Base-by-base conservation (phyloP, 2,329 filamentous ascomycete species). In the Cytospora chrysosperma region DNA sequence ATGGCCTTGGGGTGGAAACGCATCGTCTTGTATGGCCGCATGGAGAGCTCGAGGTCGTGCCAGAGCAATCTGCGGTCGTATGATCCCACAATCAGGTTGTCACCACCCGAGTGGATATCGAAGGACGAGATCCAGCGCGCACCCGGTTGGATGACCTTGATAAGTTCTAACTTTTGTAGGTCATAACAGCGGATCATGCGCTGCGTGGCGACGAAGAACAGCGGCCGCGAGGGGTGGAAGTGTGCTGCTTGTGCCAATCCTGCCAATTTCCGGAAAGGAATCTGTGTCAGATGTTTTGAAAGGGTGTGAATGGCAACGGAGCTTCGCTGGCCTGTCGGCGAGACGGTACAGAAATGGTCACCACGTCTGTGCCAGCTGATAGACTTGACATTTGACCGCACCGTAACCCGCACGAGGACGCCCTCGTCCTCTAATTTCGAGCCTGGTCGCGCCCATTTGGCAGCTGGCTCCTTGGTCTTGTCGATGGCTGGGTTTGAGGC, bases 181-280 rank as follows among this genome's bases (percentile, higher is more conserved):
- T 99, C 95, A 78, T 99, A 99, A 72, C 91, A 91, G 62, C 95
- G 90, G 72, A 99, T 93, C 63, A 90, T 90, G 70, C 94, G 91
- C 76, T 97, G 93, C 13, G 96, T 98, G 3, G 95, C 95, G 61
- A 99, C 92, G 73, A 98, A 98, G 79, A 99, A 93, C 56, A 97
- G 87, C 0, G 95, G 93, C 69, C 93, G 89, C 49, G 89, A 91
- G 2, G 95, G 95, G 76, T 99, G 96, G 84, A 99, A 99, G 69
- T 93, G 92, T 5, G 93, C 93, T 1, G 90, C 90, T 77, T 98
- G 94, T 1, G 93, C 84, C 62, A 91, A 82, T 55, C 89, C 92
- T 55, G 92, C 88, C 32, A 86, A 76, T 61, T 82, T 83, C 65
- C 92, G 90, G 86, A 99, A 98, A 28, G 95, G 96, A 68, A 95